Evolutionary conservation across 2,329 filamentous ascomycete genomes (phyloP).

Genomic region (Celoporthe dispersa): DNA sequence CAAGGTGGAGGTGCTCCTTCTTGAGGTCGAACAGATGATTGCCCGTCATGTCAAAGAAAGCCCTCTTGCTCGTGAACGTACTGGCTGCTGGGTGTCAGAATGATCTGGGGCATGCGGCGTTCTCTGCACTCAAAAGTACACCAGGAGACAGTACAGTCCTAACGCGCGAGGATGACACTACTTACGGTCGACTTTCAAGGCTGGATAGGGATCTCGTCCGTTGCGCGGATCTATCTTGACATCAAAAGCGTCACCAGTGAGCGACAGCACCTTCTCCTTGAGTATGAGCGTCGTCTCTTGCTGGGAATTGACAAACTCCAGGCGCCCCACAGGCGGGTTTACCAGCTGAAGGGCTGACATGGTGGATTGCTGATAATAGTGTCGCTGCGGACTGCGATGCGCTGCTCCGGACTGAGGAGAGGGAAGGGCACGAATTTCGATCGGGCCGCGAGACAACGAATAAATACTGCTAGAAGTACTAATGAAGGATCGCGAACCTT

Average conservation of each 20-base stretch:
- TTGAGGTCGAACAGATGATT: constrained; percentile 62
- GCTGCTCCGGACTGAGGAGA: background rate
- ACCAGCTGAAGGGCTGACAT: background rate
- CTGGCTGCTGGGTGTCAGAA: constrained; percentile 30
- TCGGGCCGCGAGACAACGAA: background rate
- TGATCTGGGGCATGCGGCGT: background rate
- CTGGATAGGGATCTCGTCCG: constrained; percentile 45
- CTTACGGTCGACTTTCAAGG: constrained; percentile 53
- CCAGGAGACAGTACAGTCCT: background rate
- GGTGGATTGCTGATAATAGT: background rate
- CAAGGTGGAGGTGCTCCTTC: constrained; percentile 51
- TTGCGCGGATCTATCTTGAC: constrained; percentile 54
- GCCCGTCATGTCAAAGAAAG: constrained; percentile 56
- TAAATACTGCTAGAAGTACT: background rate
- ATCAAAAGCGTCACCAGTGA: constrained; percentile 67
- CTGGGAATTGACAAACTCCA: constrained; percentile 30
- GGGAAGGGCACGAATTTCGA: background rate
- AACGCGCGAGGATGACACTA: background rate
- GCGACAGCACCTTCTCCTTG: constrained; percentile 64
- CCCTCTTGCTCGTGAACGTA: constrained; percentile 56
- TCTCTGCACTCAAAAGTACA: background rate
- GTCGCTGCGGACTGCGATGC: background rate
- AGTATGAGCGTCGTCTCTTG: constrained; percentile 57
- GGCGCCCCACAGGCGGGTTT: constrained; percentile 39
- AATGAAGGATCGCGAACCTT: background rate